Evolutionary conservation across 805 yeast species (phyloP), one percentile per base, ranked within the genome.

Genomic region (Candida vaughaniae): DNA sequence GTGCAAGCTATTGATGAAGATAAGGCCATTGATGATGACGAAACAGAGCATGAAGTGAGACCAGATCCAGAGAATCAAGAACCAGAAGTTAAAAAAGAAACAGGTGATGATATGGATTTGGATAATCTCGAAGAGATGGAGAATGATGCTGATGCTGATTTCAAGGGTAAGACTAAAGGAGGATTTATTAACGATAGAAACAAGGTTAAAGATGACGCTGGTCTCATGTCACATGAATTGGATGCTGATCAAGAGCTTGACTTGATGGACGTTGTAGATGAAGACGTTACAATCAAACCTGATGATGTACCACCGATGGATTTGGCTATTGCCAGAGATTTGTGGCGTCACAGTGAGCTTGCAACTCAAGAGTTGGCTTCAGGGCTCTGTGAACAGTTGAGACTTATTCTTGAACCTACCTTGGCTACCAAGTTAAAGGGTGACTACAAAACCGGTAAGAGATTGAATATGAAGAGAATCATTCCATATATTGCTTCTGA

Each of bases 401-500:
- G 99, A 27, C 74, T 93, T 45, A 93, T 93, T 55, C 68, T 93
- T 46, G 98, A 90, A 58, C 99, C 99, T 4, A 93, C 99, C 0
- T 68, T 86, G 42, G 95, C 97, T n/a, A 91, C 98, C 3, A 93
- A 93, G 58, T 69, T 93, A 40, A 80, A 77, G 45, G 99, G 99
- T 55, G 99, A 93, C 58, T 93, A 88, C 65, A 89, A 90, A 62
- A 90, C 97, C 2, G 99, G 99, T 60, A 93, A 93, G 60, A 75
- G 99, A 49, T 75, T 93, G 52, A 93, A 93, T 62, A 90, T 93
- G 98, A 93, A 91, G 71, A 75, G 97, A 49, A 93, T 93, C 52
- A 93, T 93, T 53, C 95, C 98, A 5, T 93, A 91, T 61, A 93
- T 93, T 69, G 99, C 99, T 0, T 86, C 96, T 25, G 95, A 89